Evolutionary conservation across 441 rosid genomes (phyloP), one percentile per base, ranked within the genome.

Genomic region (Eugenia klotzschiana): DNA sequence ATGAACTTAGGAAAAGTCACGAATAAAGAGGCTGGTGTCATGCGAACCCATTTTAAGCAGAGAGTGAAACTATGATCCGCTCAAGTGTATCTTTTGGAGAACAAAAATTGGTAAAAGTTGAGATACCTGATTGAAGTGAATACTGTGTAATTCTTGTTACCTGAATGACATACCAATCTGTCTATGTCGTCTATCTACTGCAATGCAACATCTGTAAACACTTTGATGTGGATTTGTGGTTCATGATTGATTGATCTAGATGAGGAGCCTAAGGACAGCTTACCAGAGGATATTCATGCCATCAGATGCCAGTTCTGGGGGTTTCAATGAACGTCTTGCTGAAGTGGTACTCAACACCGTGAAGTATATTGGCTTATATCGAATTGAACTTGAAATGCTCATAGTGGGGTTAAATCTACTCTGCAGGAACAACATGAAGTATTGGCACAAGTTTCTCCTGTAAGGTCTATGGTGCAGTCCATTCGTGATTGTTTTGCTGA

Each of bases 271-370:
- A 84, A 95, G 93, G 88, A 84, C 84, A 51, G 95, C 98, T 80
- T 97, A 97, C 82, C 87, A 93, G 86, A 95, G 91, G 91, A 91
- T 95, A 90, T 97, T 95, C 92, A 91, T 95, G 94, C 92, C 93
- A 79, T 87, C 81, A 50, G 88, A 86, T 85, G 84, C 89, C 80
- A 84, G 60, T 81, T 51, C 90, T 80, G 52, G 80, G 85, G 87
- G 92, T 83, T 91, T 95, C 53, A 93, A 94, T 82, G 98, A 93
- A 81, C 95, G 97, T 26, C 98, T 97, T 86, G 64, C 84, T 18
- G 87, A 91, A 89, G 90, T 94, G 97, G 99, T 95, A 93, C 74
- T 79, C 80, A 40, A 23, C 51, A n/a, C 16, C 14, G 15, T 0
- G 8, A 9, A 0, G 1, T 33, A 49, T 26, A 25, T 20, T 10